These are phyloP conservation scores for Erysiphe neolycopersici DNA, from an alignment of 2,329 filamentous ascomycete species.

Conservation along the genomic window DNA sequence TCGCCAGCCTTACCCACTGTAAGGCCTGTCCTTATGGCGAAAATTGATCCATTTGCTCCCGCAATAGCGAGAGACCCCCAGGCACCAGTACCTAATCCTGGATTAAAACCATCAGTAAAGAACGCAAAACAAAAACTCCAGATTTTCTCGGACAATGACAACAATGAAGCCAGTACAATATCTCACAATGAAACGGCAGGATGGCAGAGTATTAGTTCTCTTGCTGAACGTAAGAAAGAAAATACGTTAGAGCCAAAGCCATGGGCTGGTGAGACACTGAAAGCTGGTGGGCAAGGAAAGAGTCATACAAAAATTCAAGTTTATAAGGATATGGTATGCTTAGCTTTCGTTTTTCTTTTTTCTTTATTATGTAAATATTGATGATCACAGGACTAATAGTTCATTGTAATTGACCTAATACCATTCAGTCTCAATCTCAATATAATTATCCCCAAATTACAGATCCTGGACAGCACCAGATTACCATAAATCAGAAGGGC, in stretches of 20 bases:
- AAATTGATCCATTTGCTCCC: slow-evolving; percentile 54
- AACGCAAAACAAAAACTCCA: slow-evolving; percentile 56
- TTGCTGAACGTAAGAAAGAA: slow-evolving; percentile 80
- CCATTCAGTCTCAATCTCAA: slow-evolving; percentile 32
- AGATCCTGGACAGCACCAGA: slow-evolving; percentile 46
- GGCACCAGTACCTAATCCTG: slow-evolving; percentile 24
- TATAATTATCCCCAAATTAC: slow-evolving; percentile 29
- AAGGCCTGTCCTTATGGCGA: slow-evolving; percentile 60
- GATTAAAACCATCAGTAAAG: slow-evolving; percentile 27
- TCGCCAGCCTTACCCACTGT: slow-evolving; percentile 71
- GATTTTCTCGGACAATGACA: slow-evolving; percentile 65
- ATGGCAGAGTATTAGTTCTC: slow-evolving; percentile 76
- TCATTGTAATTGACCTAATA: slow-evolving; percentile 23
- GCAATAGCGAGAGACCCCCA: slow-evolving; percentile 35
- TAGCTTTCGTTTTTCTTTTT: slow-evolving; percentile 7
- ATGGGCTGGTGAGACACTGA: slow-evolving; percentile 77
- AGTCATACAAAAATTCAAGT: slow-evolving; percentile 61
- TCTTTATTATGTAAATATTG: slow-evolving; percentile 35
- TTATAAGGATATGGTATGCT: slow-evolving; percentile 88
- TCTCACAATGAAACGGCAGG: slow-evolving; percentile 34
- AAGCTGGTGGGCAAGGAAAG: slow-evolving; percentile 54
- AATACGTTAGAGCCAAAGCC: slow-evolving; percentile 66
- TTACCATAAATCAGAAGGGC: slow-evolving; percentile 58
- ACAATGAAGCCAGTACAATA: slow-evolving; percentile 27
- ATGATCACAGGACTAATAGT: slow-evolving; percentile 90